phyloP scores from a whole-genome alignment of 2,329 filamentous ascomycete species.

The Bretziella fagacearum region DNA sequence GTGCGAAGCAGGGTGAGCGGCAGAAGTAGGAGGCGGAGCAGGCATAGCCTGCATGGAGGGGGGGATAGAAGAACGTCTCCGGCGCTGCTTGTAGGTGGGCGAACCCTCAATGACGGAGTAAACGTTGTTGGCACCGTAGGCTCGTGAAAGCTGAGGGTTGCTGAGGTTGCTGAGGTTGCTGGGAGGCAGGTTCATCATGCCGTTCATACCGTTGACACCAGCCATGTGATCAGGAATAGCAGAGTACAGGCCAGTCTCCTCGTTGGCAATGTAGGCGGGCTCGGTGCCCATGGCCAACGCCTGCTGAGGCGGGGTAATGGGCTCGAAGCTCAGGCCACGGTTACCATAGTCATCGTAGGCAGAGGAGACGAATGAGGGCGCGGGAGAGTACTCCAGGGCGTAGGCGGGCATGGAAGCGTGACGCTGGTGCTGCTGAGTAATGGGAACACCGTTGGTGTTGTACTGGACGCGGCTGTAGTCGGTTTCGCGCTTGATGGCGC shows the following conservation, averaged over 20 bases:
- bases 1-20: constrained; percentile 27
- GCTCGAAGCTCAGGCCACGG: constrained; percentile 89
- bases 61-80: constrained; percentile 83
- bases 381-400: constrained; percentile 86
- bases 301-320: constrained; percentile 89
- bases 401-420: constrained; percentile 98
- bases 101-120: constrained; percentile 96
- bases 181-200: constrained; percentile 78
- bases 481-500: constrained; percentile 68
- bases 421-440: constrained; percentile 70
- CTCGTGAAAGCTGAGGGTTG: constrained; percentile 61
- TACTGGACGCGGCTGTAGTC: constrained; percentile 72
- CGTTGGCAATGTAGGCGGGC: constrained; percentile 93
- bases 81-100: constrained; percentile 94
- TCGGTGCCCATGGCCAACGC: constrained; percentile 64
- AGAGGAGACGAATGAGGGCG: constrained; percentile 95
- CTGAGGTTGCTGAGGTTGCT: constrained; percentile 64
- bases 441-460: constrained; percentile 78
- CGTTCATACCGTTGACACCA: constrained; percentile 58
- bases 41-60: constrained; percentile 55
- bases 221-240: constrained; percentile 75
- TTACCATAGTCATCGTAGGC: constrained; percentile 98
- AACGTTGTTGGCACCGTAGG: constrained; percentile 58
- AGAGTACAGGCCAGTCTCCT: constrained; percentile 91
- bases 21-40: constrained; percentile 42